phyloP scores from a whole-genome alignment of 2,329 filamentous ascomycete species.

The Cryphonectria radicalis region DNA sequence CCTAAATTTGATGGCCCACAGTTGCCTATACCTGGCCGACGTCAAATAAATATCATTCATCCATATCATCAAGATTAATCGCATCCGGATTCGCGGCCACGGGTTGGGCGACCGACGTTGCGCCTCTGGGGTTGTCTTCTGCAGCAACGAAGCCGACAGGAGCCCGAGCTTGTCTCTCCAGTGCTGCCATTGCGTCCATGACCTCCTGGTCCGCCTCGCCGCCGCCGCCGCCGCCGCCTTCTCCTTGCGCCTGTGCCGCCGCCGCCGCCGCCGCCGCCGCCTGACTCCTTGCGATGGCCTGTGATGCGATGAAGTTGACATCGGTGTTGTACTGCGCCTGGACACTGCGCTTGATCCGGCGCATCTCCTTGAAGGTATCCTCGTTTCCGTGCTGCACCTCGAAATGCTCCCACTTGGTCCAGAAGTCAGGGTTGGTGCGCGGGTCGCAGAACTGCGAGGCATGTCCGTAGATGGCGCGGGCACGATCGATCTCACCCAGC shows the following conservation, averaged over 20 bases:
- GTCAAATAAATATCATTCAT: slow-evolving; percentile 52
- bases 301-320: slow-evolving; percentile 96
- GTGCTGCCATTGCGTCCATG: slow-evolving; percentile 83
- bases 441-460: slow-evolving; percentile 98
- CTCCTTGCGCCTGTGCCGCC: slow-evolving; percentile 48
- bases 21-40: slow-evolving; percentile 14
- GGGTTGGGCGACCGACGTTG: slow-evolving; percentile 40
- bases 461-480: slow-evolving; percentile 93
- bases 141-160: slow-evolving; percentile 91
- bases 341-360: slow-evolving; percentile 94
- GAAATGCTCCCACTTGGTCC: slow-evolving; percentile 96
- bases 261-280: slow-evolving; percentile 56
- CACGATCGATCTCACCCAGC: slow-evolving; percentile 75
- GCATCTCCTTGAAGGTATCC: slow-evolving; percentile 99
- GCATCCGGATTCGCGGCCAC: slow-evolving; percentile 78
- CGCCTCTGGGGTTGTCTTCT: slow-evolving; percentile 71
- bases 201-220: slow-evolving; percentile 52
- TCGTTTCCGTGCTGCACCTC: slow-evolving; percentile 98
- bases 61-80: slow-evolving; percentile 77
- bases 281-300: slow-evolving; percentile 84
- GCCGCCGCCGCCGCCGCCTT: slow-evolving; percentile 48
- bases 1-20: slow-evolving; percentile 5
- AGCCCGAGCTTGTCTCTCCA: slow-evolving; percentile 87
- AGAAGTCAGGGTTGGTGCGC: slow-evolving; percentile 85
- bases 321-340: slow-evolving; percentile 99